Conservation (phyloP, 805 yeast genomes). For the Saitoella complicata region DNA sequence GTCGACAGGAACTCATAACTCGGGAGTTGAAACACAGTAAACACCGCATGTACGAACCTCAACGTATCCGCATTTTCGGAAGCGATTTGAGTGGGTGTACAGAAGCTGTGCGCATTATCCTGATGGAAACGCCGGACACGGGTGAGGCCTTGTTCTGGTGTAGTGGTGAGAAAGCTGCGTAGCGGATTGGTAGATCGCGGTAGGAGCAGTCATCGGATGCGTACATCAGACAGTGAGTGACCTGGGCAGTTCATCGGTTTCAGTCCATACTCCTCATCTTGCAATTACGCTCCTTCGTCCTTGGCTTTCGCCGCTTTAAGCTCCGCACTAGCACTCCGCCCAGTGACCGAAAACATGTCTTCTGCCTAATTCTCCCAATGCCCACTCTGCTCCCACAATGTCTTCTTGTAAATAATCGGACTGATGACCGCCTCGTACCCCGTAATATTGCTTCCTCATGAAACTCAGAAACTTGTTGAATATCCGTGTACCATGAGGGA, state of each 20-base stretch:
- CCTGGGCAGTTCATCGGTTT: slow-evolving; percentile 72
- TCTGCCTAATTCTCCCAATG: slow-evolving; percentile 92
- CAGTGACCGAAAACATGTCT: slow-evolving; percentile 74
- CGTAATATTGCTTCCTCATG: slow-evolving; percentile 79
- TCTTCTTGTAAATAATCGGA: slow-evolving; percentile 70
- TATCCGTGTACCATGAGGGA: slow-evolving; percentile 82
- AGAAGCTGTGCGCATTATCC: slow-evolving; percentile 97
- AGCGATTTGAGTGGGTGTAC: slow-evolving; percentile 81
- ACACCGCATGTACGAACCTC: slow-evolving; percentile 69
- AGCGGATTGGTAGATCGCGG: slow-evolving; percentile 96
- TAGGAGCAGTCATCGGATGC: slow-evolving; percentile 87
- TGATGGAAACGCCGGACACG: slow-evolving; percentile 98
- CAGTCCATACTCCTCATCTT: slow-evolving; percentile 43
- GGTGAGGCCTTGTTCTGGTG: slow-evolving; percentile 88
- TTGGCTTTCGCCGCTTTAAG: slow-evolving; percentile 4
- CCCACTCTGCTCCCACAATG: slow-evolving; percentile 80
- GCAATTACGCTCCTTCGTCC: neutral
- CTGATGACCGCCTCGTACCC: slow-evolving; percentile 88
- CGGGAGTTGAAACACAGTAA: slow-evolving; percentile 86
- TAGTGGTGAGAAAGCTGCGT: slow-evolving; percentile 92
- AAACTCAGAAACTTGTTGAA: slow-evolving; percentile 64
- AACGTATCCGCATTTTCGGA: slow-evolving; percentile 68
- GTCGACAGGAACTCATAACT: slow-evolving; percentile 90
- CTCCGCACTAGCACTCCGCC: slow-evolving; percentile 17
- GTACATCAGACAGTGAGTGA: slow-evolving; percentile 90